A percentile compares a stretch with the other conserved stretches of the same genome.
phyloP scores from a whole-genome alignment of 2,329 filamentous ascomycete genomes.

The Penicillium frequentans region DNA sequence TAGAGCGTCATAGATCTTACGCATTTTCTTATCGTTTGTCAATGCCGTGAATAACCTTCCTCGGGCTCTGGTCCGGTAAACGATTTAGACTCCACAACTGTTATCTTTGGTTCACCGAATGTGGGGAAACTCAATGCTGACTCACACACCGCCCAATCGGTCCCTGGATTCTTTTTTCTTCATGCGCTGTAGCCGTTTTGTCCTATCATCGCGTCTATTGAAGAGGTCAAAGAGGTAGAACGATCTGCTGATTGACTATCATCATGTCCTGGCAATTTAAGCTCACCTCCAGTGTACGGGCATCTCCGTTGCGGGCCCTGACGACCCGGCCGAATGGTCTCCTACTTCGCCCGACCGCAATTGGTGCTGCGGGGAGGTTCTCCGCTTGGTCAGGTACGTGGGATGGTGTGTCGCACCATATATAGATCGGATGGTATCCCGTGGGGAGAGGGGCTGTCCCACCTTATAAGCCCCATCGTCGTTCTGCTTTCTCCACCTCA shows the following conservation, averaged over 20 bases:
- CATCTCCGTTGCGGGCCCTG: conserved; percentile 29
- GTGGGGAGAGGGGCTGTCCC: conserved; percentile 1
- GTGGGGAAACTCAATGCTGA: conserved; percentile 21
- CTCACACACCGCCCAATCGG: conserved; percentile 24
- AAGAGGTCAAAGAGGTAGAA: background rate
- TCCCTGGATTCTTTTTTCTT: conserved; percentile 11
- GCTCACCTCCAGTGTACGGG: conserved; percentile 30
- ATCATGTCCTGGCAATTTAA: conserved; percentile 36
- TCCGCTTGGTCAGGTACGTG: conserved; percentile 30
- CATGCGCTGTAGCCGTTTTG: conserved; percentile 1
- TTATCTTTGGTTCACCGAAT: conserved; percentile 6
- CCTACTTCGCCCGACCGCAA: conserved; percentile 24
- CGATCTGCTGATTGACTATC: background rate
- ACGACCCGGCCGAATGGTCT: conserved; percentile 32
- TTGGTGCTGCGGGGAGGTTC: conserved; percentile 20
- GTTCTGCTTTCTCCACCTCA: conserved; percentile 1
- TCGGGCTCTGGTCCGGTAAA: conserved; percentile 6
- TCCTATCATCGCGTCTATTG: background rate
- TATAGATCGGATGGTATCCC: conserved; percentile 7
- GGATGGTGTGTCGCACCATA: conserved; percentile 16
- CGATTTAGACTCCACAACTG: background rate
- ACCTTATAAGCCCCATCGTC: background rate
- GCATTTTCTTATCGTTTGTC: conserved; percentile 46
- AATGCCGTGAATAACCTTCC: background rate
- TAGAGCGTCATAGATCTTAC: background rate